Evolutionary conservation across 2,329 filamentous ascomycete species (phyloP), one percentile per base, ranked within the genome.

Genomic region (Paecilomyces fulvus): DNA sequence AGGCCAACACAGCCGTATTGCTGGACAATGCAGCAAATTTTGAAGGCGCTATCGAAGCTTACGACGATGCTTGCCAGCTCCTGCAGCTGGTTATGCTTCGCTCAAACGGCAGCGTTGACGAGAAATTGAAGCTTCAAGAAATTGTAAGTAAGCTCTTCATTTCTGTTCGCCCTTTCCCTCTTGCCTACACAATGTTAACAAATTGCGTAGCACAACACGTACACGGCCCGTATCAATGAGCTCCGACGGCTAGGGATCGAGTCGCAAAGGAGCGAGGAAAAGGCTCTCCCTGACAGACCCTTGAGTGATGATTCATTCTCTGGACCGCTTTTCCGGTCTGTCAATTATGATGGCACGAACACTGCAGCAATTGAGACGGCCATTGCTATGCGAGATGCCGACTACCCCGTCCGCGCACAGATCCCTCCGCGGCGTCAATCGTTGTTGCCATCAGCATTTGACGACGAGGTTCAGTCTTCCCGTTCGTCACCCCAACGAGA

Each of bases 21-120:
- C 82, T 99, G 46, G 94, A 99, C 74, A 97, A 96, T 81, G 91
- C 90, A 12, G 89, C 94, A 66, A 96, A 97, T 67, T 92, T 94
- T 60, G 89, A 92, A 70, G 91, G 90, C 46, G 94, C 94, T 17
- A 86, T 95, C 68, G 84, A 90, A 65, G 91, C 92, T 12, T 99
- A 99, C 70, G 80, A 83, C 10, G 94, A 99, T 73, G 94, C 95
- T 3, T 99, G 94, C 69, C 83, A 86, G 55, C 79, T 99, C 58
- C 77, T 99, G 55, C 87, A 92, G 63, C 86, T 95, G 66, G 94
- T 99, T 3, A 88, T 99, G 76, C 77, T 86, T 56, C 85, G 89
- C 64, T 96, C 90, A 57, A 86, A 86, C 10, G 90, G 87, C 6
- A 86, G 92, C 31, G 91, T 96, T 54, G 94, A 99, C 67, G 86